Evolutionary conservation across 1,284 basidiomycete genomes (phyloP), one percentile per base, ranked within the genome.

Genomic region (Moniliophthora roreri): DNA sequence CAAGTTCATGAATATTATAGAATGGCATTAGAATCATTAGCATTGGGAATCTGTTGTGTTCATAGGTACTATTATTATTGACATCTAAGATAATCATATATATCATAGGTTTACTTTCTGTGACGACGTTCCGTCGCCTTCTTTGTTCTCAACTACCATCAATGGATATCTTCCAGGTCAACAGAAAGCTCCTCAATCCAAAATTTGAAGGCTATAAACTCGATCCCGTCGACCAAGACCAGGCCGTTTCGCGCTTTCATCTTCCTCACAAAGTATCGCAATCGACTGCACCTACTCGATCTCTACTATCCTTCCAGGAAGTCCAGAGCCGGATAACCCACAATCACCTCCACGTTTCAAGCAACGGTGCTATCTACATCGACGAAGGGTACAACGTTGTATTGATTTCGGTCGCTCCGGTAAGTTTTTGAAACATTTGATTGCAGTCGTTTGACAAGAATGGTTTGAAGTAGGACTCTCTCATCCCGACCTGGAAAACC

Each of bases 161-260:
- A 21, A 56, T 56, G 55, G 45, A 49, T 37, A 26, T 45, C 21
- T 56, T 59, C 44, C 41, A 16, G 9, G 48, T 45, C 38, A 47
- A 56, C 36, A 42, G 57, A 40, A 50, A 58, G 18, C 75, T 93
- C 3, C 69, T 89, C n/a, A 93, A 93, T 61, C 82, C 88, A 2
- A 89, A 87, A 60, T 94, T 94, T 57, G 90, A 94, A 60, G 87
- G 88, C 1, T 94, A 94, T 69, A 91, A 84, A 64, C 77, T 94
- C 36, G 76, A 84, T 54, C 71, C 80, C 10, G 69, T 88, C 35
- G 65, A 74, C 7, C 81, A 85, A 60, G 80, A 84, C 24, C 70
- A 81, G 10, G 69, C 72, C 9, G 76, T 89, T 20, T 68, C 69
- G 15, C 76, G 79, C 23, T 79, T 78, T 64, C 65, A 67, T 15